Percentiles rank a stretch among this genome's conserved stretches.
Evolutionary conservation across 257 asterid species (phyloP).

Genomic region (Thymus mandschuricus): DNA sequence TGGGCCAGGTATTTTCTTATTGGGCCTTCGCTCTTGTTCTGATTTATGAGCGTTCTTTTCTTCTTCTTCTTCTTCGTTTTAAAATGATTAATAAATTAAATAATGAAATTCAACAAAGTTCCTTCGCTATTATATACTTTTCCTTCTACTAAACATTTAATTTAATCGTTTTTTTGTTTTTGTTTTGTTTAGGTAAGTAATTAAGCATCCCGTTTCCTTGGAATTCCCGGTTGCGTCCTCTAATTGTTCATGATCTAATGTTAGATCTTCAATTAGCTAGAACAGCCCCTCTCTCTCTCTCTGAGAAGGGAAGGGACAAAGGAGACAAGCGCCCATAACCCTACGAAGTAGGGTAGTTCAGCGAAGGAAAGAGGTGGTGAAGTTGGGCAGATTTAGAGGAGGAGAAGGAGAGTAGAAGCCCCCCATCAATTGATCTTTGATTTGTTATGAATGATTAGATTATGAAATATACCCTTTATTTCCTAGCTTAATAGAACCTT

Average conservation of each 20-base stretch:
- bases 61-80: too few species aligned
- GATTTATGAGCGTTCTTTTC: too few species aligned
- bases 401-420: not conserved
- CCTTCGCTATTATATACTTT: too few species aligned
- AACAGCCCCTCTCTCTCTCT: not conserved
- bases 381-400: constrained; percentile 3
- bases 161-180: too few species aligned
- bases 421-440: not conserved
- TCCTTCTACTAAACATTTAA: constrained; percentile 1
- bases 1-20: too few species aligned
- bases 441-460: constrained; percentile 29
- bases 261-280: not conserved
- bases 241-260: too few species aligned
- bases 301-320: not conserved
- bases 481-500: constrained; percentile 41
- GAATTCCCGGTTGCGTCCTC: too few species aligned
- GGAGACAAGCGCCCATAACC: constrained; percentile 4
- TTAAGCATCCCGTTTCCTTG: too few species aligned
- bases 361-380: not conserved
- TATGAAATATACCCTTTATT: not conserved
- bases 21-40: too few species aligned
- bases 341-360: constrained; percentile 1
- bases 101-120: too few species aligned
- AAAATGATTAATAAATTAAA: too few species aligned
- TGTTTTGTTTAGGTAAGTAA: too few species aligned